Evolutionary conservation across 2,329 filamentous ascomycete species (phyloP).

Genomic region (Acrocalymma vagum): DNA sequence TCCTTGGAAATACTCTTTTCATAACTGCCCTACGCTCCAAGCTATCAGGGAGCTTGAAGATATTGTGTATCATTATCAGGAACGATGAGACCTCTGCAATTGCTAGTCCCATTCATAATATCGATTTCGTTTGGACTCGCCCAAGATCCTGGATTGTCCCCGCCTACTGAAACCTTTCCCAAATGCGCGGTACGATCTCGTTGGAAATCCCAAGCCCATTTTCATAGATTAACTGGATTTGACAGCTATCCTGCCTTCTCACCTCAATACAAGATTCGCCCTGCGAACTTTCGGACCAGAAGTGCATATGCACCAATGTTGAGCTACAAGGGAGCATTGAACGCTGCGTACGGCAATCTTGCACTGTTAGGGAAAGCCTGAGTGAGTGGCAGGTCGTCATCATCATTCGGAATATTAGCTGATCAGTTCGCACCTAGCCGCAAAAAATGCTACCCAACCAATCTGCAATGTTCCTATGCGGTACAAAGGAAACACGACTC

Average conservation of each 20-base stretch:
- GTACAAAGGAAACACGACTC: conserved; percentile 41
- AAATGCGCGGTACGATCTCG: conserved; percentile 26
- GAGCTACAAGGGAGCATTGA: conserved; percentile 18
- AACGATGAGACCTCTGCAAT: conserved; percentile 25
- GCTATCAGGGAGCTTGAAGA: no score
- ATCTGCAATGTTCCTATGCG: conserved; percentile 50
- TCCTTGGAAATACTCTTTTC: conserved; percentile 1
- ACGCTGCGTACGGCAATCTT: conserved; percentile 19
- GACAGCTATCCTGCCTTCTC: conserved; percentile 23
- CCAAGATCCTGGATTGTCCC: conserved; percentile 18
- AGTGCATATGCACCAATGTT: conserved; percentile 25
- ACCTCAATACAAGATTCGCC: conserved; percentile 17
- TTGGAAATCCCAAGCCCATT: not conserved
- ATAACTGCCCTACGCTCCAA: conserved; percentile 2
- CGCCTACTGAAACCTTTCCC: conserved; percentile 20
- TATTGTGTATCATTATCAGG: conserved; percentile 5
- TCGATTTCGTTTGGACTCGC: conserved; percentile 23
- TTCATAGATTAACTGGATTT: conserved; percentile 2
- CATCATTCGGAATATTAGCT: not conserved
- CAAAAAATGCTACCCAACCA: conserved; percentile 53
- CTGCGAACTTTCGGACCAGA: conserved; percentile 15
- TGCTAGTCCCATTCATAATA: conserved; percentile 22
- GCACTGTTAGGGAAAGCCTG: conserved; percentile 24
- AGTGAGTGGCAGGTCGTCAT: conserved; percentile 13
- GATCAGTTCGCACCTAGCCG: conserved; percentile 35